Evolutionary conservation across 1,284 basidiomycete species (phyloP).

Genomic region (Ceratobasidium sp.): DNA sequence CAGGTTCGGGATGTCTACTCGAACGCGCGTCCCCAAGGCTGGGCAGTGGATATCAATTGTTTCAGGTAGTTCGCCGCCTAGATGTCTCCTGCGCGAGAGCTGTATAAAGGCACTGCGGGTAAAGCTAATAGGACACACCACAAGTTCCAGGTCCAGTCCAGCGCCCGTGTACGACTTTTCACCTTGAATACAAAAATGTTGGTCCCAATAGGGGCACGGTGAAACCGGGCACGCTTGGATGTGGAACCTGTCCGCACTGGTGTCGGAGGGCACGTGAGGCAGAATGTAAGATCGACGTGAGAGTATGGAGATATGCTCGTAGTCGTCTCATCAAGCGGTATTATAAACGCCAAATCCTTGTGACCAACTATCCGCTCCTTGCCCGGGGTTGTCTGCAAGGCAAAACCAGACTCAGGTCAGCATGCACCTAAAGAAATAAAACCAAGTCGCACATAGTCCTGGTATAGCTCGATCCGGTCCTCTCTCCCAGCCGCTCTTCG

Average conservation of each 20-base stretch:
- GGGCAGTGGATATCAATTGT: slow-evolving; percentile 64
- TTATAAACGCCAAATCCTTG: slow-evolving; percentile 75
- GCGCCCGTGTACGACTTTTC: slow-evolving; percentile 75
- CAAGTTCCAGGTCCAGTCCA: slow-evolving; percentile 87
- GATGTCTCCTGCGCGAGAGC: slow-evolving; percentile 65
- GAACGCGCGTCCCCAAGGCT: slow-evolving; percentile 68
- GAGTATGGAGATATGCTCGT: slow-evolving; percentile 84
- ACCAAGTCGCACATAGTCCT: slow-evolving; percentile 72
- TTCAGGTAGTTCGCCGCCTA: slow-evolving; percentile 64
- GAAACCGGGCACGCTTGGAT: slow-evolving; percentile 60
- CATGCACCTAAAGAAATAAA: neutral
- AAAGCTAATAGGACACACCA: slow-evolving; percentile 63
- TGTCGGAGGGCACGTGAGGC: slow-evolving; percentile 70
- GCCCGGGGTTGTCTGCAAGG: slow-evolving; percentile 67
- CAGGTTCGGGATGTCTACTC: slow-evolving; percentile 71
- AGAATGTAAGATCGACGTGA: slow-evolving; percentile 83
- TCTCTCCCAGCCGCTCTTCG: slow-evolving; percentile 58
- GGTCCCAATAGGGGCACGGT: slow-evolving; percentile 64
- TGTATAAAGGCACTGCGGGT: slow-evolving; percentile 24
- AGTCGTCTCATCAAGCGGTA: slow-evolving; percentile 69
- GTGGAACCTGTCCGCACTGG: slow-evolving; percentile 57
- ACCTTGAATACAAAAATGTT: slow-evolving; percentile 83
- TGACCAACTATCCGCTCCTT: slow-evolving; percentile 73
- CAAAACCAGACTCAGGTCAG: slow-evolving; percentile 16
- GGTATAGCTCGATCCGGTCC: slow-evolving; percentile 80